A percentile compares a stretch with the other conserved stretches of the same genome.
These are phyloP conservation scores for Chaetomiaceae sp. DNA, from an alignment of 2,329 filamentous ascomycete species.

Conservation along the genomic window DNA sequence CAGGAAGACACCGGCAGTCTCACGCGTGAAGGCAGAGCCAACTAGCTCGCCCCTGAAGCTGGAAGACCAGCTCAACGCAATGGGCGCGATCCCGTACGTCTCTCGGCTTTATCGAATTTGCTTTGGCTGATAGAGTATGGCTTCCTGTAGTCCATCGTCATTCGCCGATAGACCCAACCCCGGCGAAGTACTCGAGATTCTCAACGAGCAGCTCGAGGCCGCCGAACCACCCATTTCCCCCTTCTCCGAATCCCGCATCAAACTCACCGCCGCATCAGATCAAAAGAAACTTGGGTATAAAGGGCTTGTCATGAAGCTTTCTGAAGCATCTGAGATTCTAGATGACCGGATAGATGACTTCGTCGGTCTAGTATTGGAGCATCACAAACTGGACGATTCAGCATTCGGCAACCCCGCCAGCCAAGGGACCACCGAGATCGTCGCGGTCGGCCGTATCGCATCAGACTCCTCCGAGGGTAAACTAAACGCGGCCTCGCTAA, in stretches of 20 bases:
- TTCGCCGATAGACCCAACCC: conserved; percentile 76
- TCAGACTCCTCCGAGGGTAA: conserved; percentile 83
- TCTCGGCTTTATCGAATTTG: background rate
- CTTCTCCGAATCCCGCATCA: conserved; percentile 72
- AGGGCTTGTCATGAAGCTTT: conserved; percentile 89
- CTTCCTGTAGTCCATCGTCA: conserved; percentile 46
- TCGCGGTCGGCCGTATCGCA: conserved; percentile 87
- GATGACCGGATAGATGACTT: conserved; percentile 96
- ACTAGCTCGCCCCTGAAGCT: conserved; percentile 39
- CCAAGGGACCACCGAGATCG: conserved; percentile 78
- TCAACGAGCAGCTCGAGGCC: conserved; percentile 69
- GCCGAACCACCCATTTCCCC: conserved; percentile 68
- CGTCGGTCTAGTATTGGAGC: conserved; percentile 63
- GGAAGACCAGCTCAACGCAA: conserved; percentile 38
- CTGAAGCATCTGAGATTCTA: conserved; percentile 85
- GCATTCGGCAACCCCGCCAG: conserved; percentile 83
- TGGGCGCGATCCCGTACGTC: conserved; percentile 39
- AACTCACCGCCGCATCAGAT: conserved; percentile 80
- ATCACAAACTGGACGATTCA: conserved; percentile 71
- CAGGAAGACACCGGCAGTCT: conserved; percentile 44
- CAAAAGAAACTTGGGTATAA: conserved; percentile 88
- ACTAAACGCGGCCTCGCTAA: conserved; percentile 77
- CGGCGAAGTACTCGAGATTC: conserved; percentile 75
- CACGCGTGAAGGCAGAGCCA: conserved; percentile 42
- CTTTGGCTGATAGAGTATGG: conserved; percentile 14